Evolutionary conservation across 805 yeast genomes (phyloP).

Genomic region (Cephaloascus albidus): DNA sequence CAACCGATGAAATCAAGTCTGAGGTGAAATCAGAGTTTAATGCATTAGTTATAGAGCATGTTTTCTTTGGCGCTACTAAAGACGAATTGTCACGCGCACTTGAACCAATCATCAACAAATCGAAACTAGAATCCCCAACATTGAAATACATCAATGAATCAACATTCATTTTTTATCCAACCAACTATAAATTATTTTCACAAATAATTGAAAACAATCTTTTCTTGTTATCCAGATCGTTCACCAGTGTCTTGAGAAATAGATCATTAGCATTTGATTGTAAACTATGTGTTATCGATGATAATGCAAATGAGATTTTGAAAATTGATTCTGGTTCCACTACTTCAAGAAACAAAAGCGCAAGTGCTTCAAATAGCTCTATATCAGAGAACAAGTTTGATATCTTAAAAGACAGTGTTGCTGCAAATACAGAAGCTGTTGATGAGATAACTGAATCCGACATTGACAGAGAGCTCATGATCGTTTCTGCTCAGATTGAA

Average conservation of each 20-base stretch:
- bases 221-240: conserved; percentile 23
- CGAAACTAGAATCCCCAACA: conserved; percentile 13
- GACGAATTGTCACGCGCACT: conserved; percentile 30
- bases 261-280: conserved; percentile 42
- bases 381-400: not conserved
- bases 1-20: conserved; percentile 11
- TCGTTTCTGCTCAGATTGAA: too few relatives aligned
- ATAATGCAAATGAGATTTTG: conserved; percentile 8
- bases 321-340: conserved; percentile 1
- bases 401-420: not conserved
- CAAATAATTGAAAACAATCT: conserved; percentile 33
- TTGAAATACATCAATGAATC: conserved; percentile 33
- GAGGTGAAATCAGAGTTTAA: conserved; percentile 29
- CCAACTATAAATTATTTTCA: conserved; percentile 19
- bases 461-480: not conserved
- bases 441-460: not conserved
- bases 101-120: conserved; percentile 11
- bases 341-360: not conserved
- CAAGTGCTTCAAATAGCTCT: conserved; percentile 3
- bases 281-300: conserved; percentile 32
- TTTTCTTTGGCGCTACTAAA: conserved; percentile 42
- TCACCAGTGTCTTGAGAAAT: conserved; percentile 22
- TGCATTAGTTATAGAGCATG: conserved; percentile 44
- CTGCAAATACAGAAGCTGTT: not conserved
- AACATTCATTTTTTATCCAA: conserved; percentile 30